These are phyloP conservation scores for Coniochaeta sp. DNA, from an alignment of 2,329 filamentous ascomycete genomes.

Conservation along the genomic window DNA sequence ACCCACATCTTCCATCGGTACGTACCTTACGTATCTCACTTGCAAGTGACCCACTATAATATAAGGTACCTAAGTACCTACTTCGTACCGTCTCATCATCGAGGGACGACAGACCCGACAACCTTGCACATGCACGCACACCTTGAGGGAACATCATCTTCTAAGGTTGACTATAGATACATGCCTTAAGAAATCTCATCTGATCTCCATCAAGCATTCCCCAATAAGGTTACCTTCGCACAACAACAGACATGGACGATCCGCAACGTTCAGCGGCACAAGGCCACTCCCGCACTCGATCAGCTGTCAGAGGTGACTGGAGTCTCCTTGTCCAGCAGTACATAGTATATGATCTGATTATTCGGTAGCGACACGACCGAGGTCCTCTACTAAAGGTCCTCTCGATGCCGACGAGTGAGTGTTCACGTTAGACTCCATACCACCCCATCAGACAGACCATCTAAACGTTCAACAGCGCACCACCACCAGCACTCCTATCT, in stretches of 20 bases:
- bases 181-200: no score
- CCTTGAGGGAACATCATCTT: no score
- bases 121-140: no score
- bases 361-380: slow-evolving; percentile 45
- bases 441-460: neutral
- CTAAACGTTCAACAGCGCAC: slow-evolving; percentile 6
- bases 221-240: neutral
- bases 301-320: slow-evolving; percentile 14
- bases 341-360: slow-evolving; percentile 7
- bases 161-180: neutral
- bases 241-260: slow-evolving; percentile 9
- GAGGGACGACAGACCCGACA: no score
- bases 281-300: slow-evolving; percentile 16
- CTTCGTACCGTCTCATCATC: no score
- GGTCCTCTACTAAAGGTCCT: slow-evolving; percentile 70
- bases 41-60: no score
- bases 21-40: no score
- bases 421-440: neutral
- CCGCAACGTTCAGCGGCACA: slow-evolving; percentile 6
- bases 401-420: slow-evolving; percentile 69
- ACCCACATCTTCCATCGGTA: no score
- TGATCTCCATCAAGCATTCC: neutral
- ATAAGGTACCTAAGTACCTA: no score
- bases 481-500: slow-evolving; percentile 8
- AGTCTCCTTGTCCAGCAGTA: neutral